phyloP scores from a whole-genome alignment of 208 protist species.

The Paratrypanosoma confusum region DNA sequence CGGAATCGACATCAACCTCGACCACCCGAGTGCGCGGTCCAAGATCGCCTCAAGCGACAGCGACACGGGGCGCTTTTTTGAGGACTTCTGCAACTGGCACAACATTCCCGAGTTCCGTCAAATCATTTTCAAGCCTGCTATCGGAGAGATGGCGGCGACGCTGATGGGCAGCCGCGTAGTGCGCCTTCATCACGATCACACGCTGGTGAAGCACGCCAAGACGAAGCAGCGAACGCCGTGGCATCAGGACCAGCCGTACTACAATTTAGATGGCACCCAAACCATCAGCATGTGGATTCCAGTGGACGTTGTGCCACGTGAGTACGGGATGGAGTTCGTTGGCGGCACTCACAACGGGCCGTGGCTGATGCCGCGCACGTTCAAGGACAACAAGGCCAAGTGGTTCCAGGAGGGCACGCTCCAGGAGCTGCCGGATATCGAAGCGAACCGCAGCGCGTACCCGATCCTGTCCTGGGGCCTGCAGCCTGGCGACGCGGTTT shows the following conservation, averaged over 20 bases:
- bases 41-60: constrained; percentile 25
- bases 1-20: constrained; percentile 19
- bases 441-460: constrained; percentile 14
- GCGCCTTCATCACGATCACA: constrained; percentile 32
- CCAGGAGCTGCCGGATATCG: constrained; percentile 25
- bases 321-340: constrained; percentile 35
- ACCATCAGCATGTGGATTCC: constrained; percentile 38
- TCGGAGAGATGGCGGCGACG: constrained; percentile 15
- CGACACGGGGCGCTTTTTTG: constrained; percentile 33
- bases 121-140: constrained; percentile 21
- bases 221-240: constrained; percentile 25
- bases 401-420: constrained; percentile 29
- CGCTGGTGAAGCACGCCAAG: constrained; percentile 33
- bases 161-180: constrained; percentile 18
- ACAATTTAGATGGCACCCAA: constrained; percentile 37
- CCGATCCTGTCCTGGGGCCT: constrained; percentile 14
- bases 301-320: constrained; percentile 16
- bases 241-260: constrained; percentile 43
- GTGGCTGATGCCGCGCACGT: constrained; percentile 30
- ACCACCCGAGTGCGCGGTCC: constrained; percentile 13
- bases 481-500: constrained; percentile 22
- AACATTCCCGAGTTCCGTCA: constrained; percentile 28
- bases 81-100: constrained; percentile 39
- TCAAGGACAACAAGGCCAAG: constrained; percentile 34
- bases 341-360: constrained; percentile 24